Conservation (phyloP, 2,329 filamentous ascomycete genomes). For the Tolypocladium pustulatum region DNA sequence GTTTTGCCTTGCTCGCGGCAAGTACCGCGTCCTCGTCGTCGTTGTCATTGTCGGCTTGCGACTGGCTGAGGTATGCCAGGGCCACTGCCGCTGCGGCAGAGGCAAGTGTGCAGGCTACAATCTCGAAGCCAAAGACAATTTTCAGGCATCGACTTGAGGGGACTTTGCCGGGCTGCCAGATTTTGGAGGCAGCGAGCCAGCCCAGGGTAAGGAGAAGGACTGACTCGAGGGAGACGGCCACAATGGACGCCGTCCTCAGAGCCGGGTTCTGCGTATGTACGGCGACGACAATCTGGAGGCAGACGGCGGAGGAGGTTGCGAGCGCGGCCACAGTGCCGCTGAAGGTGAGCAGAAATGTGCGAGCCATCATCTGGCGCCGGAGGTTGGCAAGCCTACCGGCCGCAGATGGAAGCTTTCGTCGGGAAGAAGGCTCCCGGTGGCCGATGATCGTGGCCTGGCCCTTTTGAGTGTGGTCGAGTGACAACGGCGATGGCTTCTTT, state of each 20-base stretch:
- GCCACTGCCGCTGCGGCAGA: slow-evolving; percentile 33
- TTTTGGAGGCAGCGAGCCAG: slow-evolving; percentile 23
- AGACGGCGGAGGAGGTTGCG: slow-evolving; percentile 7
- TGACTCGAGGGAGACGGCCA: slow-evolving; percentile 18
- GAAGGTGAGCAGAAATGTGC: slow-evolving; percentile 1
- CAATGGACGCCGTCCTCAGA: slow-evolving; percentile 9
- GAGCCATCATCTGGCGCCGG: slow-evolving; percentile 5
- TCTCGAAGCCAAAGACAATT: slow-evolving; percentile 15
- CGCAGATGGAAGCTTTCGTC: neutral
- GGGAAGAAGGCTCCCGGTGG: neutral
- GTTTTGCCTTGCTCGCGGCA: slow-evolving; percentile 12
- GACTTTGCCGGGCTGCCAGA: slow-evolving; percentile 9
- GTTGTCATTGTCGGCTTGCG: slow-evolving; percentile 1
- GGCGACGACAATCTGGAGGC: slow-evolving; percentile 9
- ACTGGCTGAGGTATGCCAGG: slow-evolving; percentile 26
- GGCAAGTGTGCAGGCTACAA: slow-evolving; percentile 32
- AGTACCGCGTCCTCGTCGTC: slow-evolving; percentile 3
- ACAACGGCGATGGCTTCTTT: neutral
- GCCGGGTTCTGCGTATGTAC: slow-evolving; percentile 2
- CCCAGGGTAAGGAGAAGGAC: slow-evolving; percentile 13
- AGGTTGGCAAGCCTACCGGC: slow-evolving; percentile 3
- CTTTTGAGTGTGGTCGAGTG: neutral
- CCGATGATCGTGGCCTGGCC: neutral
- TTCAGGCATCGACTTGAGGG: slow-evolving; percentile 13
- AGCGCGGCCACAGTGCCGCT: slow-evolving; percentile 9